Base-by-base conservation (phyloP, 768 basidiomycete genomes). In the Boletus subparvulus region DNA sequence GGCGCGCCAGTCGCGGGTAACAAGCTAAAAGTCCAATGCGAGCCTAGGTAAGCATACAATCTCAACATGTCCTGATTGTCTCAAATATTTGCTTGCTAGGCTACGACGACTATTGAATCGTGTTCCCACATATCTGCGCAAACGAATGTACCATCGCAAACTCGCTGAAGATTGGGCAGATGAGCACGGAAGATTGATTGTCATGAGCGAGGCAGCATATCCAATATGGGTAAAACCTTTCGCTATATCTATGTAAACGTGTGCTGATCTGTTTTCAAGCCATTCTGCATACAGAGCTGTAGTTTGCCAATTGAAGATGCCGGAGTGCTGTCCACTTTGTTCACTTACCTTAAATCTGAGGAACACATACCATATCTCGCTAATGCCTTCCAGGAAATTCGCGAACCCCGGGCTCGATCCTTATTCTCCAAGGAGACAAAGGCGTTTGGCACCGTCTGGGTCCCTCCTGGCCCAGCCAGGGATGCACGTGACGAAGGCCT, bases 191-290 rank as follows among this genome's bases (percentile, higher is more conserved):
- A 75, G 77, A 55, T 63, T 85, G 39, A 80, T 83, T 26, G 64
- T 86, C 35, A 77, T 85, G 44, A 81, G 85, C 47, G 83, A 86
- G 59, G 81, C 84, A 9, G 83, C 82, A 9, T 84, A 85, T 69
- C 82, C 86, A 7, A 72, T 81, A 59, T 71, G 81, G 70, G 84
- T 81, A 61, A 60, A 72, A 64, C 12, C 24, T 43, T 28, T 13
- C 1, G 21, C 3, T 35, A 7, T 11, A 13, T 51, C 30, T 0
- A 28, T 47, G 16, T 19, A 3, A 16, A 36, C 30, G 17, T 24
- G 32, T 44, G 10, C 35, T 60, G 10, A 58, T 48, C 17, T 26
- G 8, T 30, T 55, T 46, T 28, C 16, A 60, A 86, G 85, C 83
- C 84, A 10, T 77, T 75, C 40, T 78, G 77, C 19, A 76, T 80